Conservation (phyloP, 768 basidiomycete species). For the Kwoniella newhampshirensis region DNA sequence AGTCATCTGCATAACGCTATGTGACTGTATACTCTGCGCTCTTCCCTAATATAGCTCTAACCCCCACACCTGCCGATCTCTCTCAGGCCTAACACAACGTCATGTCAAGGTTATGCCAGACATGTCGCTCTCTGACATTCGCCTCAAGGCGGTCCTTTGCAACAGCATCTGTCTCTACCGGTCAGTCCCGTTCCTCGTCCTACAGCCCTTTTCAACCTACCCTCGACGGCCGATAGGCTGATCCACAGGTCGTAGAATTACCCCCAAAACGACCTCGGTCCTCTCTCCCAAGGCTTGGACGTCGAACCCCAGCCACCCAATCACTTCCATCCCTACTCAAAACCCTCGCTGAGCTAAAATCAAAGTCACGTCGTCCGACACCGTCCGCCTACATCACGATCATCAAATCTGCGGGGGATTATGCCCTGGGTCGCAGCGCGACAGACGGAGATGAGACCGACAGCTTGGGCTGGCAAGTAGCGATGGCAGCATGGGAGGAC, state of each 20-base stretch:
- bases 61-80: too few relatives aligned
- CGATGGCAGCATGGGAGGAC: slow-evolving; percentile 29
- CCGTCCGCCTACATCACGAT: slow-evolving; percentile 30
- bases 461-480: slow-evolving; percentile 21
- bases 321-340: slow-evolving; percentile 21
- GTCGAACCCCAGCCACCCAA: slow-evolving; percentile 4
- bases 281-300: slow-evolving; percentile 9
- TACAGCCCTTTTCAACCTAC: too few relatives aligned
- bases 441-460: neutral
- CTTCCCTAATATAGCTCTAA: too few relatives aligned
- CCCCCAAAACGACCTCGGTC: slow-evolving; percentile 4
- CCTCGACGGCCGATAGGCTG: too few relatives aligned
- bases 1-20: too few relatives aligned
- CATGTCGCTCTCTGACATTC: too few relatives aligned
- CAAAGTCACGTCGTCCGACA: slow-evolving; percentile 15
- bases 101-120: too few relatives aligned
- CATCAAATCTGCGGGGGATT: slow-evolving; percentile 33
- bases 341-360: slow-evolving; percentile 15
- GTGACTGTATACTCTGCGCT: too few relatives aligned
- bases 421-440: slow-evolving; percentile 9
- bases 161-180: too few relatives aligned
- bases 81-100: too few relatives aligned
- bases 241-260: neutral
- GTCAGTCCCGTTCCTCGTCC: too few relatives aligned
- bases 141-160: too few relatives aligned